Conservation (phyloP, 1,284 basidiomycete species). For the Mycena citricolor region DNA sequence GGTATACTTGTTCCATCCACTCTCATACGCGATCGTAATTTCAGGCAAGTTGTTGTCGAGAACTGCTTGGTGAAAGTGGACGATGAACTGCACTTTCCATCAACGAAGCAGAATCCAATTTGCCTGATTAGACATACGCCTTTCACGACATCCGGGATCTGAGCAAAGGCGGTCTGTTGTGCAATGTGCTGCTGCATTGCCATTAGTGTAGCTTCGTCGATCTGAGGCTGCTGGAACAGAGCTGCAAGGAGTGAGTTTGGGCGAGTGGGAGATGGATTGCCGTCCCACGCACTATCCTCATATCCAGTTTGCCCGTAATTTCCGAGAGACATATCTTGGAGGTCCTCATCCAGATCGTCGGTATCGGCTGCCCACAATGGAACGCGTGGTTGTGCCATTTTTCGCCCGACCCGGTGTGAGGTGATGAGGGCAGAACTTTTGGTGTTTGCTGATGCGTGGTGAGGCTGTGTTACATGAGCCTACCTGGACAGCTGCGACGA, state of each 20-base stretch:
- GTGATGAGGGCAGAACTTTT: no score
- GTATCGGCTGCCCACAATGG: constrained; percentile 68
- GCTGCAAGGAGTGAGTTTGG: constrained; percentile 27
- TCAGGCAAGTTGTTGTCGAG: constrained; percentile 84
- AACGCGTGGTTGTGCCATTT: constrained; percentile 63
- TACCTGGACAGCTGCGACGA: no score
- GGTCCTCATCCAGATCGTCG: constrained; percentile 68
- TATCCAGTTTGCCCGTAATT: constrained; percentile 69
- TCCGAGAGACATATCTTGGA: constrained; percentile 70
- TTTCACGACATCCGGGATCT: constrained; percentile 81
- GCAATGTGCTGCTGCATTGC: constrained; percentile 79
- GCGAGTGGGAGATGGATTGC: no score
- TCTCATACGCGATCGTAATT: constrained; percentile 91
- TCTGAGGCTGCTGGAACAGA: constrained; percentile 52
- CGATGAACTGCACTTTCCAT: constrained; percentile 82
- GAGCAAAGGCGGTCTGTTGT: constrained; percentile 74
- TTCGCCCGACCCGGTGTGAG: no score
- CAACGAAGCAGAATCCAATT: constrained; percentile 1
- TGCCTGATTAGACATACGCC: constrained; percentile 48
- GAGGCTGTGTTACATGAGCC: no score
- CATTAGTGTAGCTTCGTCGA: constrained; percentile 65
- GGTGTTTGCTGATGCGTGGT: no score
- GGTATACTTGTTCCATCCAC: constrained; percentile 94
- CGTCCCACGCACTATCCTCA: constrained; percentile 62
- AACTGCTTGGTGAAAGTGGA: constrained; percentile 88